Base-by-base conservation (phyloP, 1,284 basidiomycete species). In the Heterobasidion irregulare region DNA sequence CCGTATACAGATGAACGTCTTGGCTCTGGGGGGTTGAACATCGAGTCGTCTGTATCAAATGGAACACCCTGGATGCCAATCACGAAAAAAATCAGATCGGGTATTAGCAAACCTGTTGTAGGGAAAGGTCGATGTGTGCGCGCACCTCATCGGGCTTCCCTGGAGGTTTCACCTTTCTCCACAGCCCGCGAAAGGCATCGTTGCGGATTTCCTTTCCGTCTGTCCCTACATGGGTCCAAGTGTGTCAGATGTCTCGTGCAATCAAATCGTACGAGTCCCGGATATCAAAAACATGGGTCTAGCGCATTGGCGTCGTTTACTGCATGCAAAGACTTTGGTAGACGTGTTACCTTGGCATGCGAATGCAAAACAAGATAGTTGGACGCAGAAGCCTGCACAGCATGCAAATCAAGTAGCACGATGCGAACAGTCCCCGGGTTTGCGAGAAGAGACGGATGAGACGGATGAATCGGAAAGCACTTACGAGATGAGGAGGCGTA, bases 101-200 rank as follows among this genome's bases (percentile, higher is more conserved):
- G 16, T 46, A 26, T 26, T 26, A 26, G 13, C 44, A 46, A 15
- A 16, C 44, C 8, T 13, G 19, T 46, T 8, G 44, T 5, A 9
- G 13, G 26, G 8, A 19, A 6, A 18, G 43, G 5, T 19, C 35
- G 32, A 26, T 26, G 26, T 26, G 26, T 26, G 26, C 4, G 26
- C 68, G 8, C n/a, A 83, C 83, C 70, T 83, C 75, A 8, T 89
- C 87, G 1, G 87, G 87, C 62, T 86, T 84, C 62, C 85, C 83
- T 9, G 70, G 67, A 3, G 82, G 79, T 61, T 86, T 88, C 35
- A 89, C 76, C 59, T 79, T 82, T 57, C 74, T 74, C 87, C 87
- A 91, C 35, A 89, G 69, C 13, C 71, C 71, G 13, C 82, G 76
- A 62, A 88, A 88, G 32, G 82, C 79, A 7, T 75, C 73, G 57